A percentile compares a stretch with the other conserved stretches of the same genome.
phyloP scores from a whole-genome alignment of 2,329 filamentous ascomycete genomes.

The Ilyonectria destructans region DNA sequence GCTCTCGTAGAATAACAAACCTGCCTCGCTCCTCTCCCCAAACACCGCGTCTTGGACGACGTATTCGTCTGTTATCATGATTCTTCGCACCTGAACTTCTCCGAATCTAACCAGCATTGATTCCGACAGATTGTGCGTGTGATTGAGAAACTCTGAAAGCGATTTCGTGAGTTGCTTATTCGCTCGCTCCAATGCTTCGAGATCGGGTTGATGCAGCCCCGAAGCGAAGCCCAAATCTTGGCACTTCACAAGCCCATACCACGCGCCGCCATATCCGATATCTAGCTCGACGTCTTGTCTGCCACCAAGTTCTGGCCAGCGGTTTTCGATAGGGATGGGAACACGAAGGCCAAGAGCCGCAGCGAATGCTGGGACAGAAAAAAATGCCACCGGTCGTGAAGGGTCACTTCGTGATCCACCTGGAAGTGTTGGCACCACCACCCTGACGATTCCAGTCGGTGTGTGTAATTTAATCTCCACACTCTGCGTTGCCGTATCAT shows the following conservation, averaged over 20 bases:
- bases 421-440: not conserved
- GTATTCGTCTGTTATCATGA: not conserved
- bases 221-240: not conserved
- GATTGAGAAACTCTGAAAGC: not conserved
- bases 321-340: not conserved
- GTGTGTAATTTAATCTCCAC: conserved; percentile 14
- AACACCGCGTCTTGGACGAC: not conserved
- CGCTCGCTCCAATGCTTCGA: not conserved
- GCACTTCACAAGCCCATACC: not conserved
- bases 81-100: not conserved
- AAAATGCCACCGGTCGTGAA: conserved; percentile 8
- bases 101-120: not conserved
- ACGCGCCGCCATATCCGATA: not conserved
- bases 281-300: not conserved
- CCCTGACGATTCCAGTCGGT: conserved; percentile 12
- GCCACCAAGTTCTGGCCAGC: conserved; percentile 23
- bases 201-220: not conserved
- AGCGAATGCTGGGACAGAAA: conserved; percentile 10
- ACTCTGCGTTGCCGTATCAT: conserved; percentile 2
- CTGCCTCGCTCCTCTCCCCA: not conserved
- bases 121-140: not conserved
- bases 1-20: not conserved
- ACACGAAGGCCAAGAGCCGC: conserved; percentile 5
- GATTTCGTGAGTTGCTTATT: not conserved
- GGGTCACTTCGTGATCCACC: conserved; percentile 13